phyloP scores from a whole-genome alignment of 208 protist genomes.

The Lotmaria passim region DNA sequence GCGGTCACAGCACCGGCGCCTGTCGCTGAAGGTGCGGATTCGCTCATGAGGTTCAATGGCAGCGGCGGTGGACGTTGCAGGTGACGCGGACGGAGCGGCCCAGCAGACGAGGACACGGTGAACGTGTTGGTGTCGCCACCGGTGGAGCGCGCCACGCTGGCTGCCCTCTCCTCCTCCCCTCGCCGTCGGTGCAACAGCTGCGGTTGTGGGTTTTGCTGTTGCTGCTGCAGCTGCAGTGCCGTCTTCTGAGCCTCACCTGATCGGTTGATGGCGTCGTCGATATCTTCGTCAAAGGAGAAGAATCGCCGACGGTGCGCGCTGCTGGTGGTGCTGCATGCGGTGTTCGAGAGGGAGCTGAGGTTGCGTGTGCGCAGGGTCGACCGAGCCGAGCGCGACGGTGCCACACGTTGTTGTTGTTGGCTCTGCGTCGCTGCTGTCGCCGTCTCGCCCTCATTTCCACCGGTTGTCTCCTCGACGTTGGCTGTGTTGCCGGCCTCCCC shows the following conservation, averaged over 20 bases:
- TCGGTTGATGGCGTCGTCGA: slow-evolving; percentile 12
- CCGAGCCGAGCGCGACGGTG: neutral
- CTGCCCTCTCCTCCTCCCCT: neutral
- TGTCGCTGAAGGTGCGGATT: neutral
- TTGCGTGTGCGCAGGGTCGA: neutral
- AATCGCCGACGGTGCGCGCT: neutral
- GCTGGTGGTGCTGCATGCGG: slow-evolving; percentile 3
- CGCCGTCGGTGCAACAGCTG: no score
- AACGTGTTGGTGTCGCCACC: neutral
- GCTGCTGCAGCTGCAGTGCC: neutral
- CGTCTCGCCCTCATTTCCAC: neutral
- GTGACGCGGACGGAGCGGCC: slow-evolving; percentile 2
- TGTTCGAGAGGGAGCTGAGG: neutral
- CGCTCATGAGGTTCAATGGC: slow-evolving; percentile 9
- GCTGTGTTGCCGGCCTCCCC: neutral
- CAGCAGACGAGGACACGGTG: slow-evolving; percentile 2
- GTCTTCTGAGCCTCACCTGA: neutral
- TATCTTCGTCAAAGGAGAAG: slow-evolving; percentile 30
- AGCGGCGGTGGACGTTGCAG: slow-evolving; percentile 21
- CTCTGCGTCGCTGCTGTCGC: neutral
- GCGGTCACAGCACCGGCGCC: neutral
- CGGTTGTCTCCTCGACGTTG: neutral
- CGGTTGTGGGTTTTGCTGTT: neutral
- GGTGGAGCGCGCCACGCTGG: neutral
- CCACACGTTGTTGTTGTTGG: slow-evolving; percentile 1